Conservation (phyloP, 768 basidiomycete genomes). For the Collybia nuda region DNA sequence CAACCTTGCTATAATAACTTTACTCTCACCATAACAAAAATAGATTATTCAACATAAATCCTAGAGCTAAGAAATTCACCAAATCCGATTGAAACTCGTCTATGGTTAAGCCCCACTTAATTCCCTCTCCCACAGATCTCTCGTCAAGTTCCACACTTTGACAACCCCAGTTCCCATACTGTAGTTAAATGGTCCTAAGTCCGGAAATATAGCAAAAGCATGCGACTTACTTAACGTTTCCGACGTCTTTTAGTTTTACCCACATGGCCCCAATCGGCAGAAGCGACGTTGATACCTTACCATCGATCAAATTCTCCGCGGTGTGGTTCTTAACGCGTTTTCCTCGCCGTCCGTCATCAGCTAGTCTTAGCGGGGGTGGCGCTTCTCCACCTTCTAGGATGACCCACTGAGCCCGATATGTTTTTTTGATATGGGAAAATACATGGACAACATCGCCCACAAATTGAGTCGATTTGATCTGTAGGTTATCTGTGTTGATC, state of each 20-base stretch:
- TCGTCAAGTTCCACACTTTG: constrained; percentile 70
- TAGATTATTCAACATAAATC: too few relatives aligned
- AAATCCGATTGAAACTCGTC: too few relatives aligned
- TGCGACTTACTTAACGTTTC: constrained; percentile 57
- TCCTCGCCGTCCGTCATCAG: constrained; percentile 9
- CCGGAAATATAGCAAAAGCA: constrained; percentile 11
- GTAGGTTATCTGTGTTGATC: constrained; percentile 10
- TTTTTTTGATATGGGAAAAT: constrained; percentile 91
- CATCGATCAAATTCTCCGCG: constrained; percentile 4
- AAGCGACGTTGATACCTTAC: background rate
- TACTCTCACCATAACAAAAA: too few relatives aligned
- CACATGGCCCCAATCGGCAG: constrained; percentile 37
- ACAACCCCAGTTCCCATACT: constrained; percentile 75
- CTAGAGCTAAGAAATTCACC: too few relatives aligned
- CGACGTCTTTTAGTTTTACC: constrained; percentile 54
- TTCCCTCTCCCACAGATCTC: constrained; percentile 43
- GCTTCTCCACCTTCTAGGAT: constrained; percentile 54
- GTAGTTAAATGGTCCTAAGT: constrained; percentile 9
- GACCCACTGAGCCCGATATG: constrained; percentile 76
- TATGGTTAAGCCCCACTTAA: constrained; percentile 3
- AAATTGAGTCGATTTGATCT: constrained; percentile 45
- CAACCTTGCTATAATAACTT: too few relatives aligned
- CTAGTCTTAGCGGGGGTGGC: constrained; percentile 33
- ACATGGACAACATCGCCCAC: constrained; percentile 74
- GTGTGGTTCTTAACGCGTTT: constrained; percentile 12